Percentiles rank a stretch among this genome's conserved stretches.
phyloP scores from a whole-genome alignment of 169 alveolate genomes.

The Ichthyophthirius multifiliis region DNA sequence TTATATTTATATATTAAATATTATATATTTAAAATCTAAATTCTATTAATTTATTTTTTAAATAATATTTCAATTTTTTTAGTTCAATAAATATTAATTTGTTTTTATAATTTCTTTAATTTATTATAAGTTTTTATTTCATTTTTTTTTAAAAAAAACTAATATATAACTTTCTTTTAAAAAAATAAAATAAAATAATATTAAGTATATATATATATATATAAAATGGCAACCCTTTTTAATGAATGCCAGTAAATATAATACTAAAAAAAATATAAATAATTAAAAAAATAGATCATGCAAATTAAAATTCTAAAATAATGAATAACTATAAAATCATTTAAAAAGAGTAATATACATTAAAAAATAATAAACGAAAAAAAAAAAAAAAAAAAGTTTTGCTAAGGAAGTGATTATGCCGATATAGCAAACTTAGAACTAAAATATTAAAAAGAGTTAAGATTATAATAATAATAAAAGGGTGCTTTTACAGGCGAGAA shows the following conservation, averaged over 20 bases:
- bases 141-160: too few species aligned
- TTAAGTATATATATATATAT: too few species aligned
- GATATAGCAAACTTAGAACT: slow-evolving; percentile 15
- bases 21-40: too few species aligned
- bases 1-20: too few species aligned
- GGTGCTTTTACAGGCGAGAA: slow-evolving; percentile 16
- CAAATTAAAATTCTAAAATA: slow-evolving; percentile 37
- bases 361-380: neutral
- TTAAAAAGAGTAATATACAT: slow-evolving; percentile 15
- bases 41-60: too few species aligned
- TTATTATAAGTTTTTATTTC: too few species aligned
- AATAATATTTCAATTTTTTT: too few species aligned
- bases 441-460: slow-evolving; percentile 21
- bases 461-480: slow-evolving; percentile 5
- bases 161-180: too few species aligned
- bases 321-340: slow-evolving; percentile 33
- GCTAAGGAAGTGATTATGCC: slow-evolving; percentile 36
- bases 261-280: neutral
- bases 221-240: neutral
- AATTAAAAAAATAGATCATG: slow-evolving; percentile 19
- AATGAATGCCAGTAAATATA: slow-evolving; percentile 1
- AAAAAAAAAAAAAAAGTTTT: slow-evolving; percentile 3
- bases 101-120: too few species aligned
- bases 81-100: too few species aligned
- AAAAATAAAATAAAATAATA: too few species aligned